A percentile compares a stretch with the other conserved stretches of the same genome.
Conservation (phyloP, 2,329 filamentous ascomycete genomes). For the Sporothrix sp. region DNA sequence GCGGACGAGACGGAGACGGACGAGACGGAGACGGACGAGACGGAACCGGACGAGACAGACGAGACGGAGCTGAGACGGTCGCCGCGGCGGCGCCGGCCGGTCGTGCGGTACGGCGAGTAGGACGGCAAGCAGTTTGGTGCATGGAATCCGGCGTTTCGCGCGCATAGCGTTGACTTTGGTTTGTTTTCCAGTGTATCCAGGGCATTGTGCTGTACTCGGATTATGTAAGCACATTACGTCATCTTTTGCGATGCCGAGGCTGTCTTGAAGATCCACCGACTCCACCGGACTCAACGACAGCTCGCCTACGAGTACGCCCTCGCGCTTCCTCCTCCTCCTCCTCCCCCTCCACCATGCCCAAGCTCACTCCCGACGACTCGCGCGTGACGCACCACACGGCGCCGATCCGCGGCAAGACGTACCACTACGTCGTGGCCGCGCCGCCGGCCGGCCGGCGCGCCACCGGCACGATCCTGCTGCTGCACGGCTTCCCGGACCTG, state of each 20-base stretch:
- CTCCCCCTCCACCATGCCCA: conserved; percentile 32
- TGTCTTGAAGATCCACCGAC: no score
- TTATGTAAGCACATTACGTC: neutral
- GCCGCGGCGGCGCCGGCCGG: conserved; percentile 15
- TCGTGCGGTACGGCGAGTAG: conserved; percentile 5
- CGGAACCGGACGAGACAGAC: conserved; percentile 14
- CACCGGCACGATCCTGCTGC: conserved; percentile 27
- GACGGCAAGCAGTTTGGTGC: neutral
- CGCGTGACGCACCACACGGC: conserved; percentile 56
- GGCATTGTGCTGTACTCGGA: no score
- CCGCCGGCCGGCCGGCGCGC: conserved; percentile 33
- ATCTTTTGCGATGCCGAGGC: no score
- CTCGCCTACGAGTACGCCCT: neutral
- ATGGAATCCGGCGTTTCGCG: no score
- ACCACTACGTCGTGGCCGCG: conserved; percentile 50
- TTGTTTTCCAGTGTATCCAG: neutral
- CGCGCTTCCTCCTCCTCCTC: neutral
- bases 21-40: conserved; percentile 12
- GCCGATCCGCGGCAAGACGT: conserved; percentile 58
- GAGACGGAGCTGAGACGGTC: conserved; percentile 16
- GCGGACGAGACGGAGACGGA: conserved; percentile 15
- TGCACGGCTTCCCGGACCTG: conserved; percentile 78
- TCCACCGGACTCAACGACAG: no score
- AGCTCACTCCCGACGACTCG: conserved; percentile 55
- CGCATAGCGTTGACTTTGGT: neutral